Evolutionary conservation across 202 grass and related monocot genomes (phyloP).

Genomic region (Panicum hallii): DNA sequence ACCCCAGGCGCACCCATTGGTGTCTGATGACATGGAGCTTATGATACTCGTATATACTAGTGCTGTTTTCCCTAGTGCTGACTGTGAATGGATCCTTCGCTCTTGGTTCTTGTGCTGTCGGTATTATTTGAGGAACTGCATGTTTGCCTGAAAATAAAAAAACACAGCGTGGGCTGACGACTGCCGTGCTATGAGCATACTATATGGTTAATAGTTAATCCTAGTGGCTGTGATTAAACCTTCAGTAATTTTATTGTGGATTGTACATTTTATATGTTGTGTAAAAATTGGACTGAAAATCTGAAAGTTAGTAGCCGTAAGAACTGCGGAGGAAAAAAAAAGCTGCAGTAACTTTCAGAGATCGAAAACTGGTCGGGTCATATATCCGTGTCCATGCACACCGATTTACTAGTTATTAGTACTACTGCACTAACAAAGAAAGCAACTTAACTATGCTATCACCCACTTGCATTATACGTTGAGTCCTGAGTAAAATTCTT

Average conservation of each 20-base stretch:
- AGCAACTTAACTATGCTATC: background rate
- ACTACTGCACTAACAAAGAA: background rate
- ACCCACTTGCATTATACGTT: background rate
- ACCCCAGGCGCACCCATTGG: background rate
- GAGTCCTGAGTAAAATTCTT: background rate
- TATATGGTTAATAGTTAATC: slow-evolving; percentile 10
- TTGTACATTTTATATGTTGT: background rate
- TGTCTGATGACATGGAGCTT: slow-evolving; percentile 30
- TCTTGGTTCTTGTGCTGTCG: slow-evolving; percentile 40
- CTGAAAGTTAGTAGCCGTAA: background rate
- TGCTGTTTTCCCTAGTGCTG: slow-evolving; percentile 1
- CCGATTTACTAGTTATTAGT: background rate
- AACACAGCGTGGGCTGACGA: background rate
- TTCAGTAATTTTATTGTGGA: background rate
- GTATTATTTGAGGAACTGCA: slow-evolving; percentile 26
- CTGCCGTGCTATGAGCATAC: background rate
- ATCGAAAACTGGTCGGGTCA: background rate
- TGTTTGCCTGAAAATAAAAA: background rate
- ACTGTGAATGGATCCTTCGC: slow-evolving; percentile 25
- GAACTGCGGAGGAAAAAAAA: background rate
- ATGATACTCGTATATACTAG: slow-evolving; percentile 33
- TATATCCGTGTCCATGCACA: background rate
- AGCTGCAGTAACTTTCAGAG: background rate
- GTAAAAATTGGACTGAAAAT: background rate
- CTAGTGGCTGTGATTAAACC: background rate